Base-by-base conservation (phyloP, 2,329 filamentous ascomycete species). In the Didymella segeticola region DNA sequence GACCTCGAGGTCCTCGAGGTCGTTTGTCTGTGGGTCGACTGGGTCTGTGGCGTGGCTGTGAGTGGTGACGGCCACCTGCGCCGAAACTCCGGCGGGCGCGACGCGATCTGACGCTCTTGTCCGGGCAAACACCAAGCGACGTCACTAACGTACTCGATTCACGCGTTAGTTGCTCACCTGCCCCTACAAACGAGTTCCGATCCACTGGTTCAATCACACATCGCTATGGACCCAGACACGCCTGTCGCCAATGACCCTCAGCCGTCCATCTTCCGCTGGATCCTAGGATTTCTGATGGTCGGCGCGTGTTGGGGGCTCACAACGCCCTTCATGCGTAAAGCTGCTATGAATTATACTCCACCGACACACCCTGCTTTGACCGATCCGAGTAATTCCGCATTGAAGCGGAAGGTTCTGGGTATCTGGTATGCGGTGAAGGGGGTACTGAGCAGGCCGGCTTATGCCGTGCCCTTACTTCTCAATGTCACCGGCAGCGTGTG, bases 401-500 rank as follows among this genome's bases (percentile, higher is more conserved):
- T 91, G 12, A 86, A 83, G 68, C 78, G 80, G 48, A 89, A 84
- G 67, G 57, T 89, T 1, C 84, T 86, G 59, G 83, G 83, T 1
- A 81, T 88, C 7, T 84, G 89, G 67, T 95, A 91, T 71, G 88
- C 87, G 3, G 89, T 93, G 1, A 68, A 87, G 11, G 93, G 96
- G 69, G 79, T 97, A 53, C 76, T 98, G 46, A 81, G 83, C 53
- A 92, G 92, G 63, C 93, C 93, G 29, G 83, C 85, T 15, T 98
- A 98, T 75, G 90, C 91, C 5, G 77, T 96, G 22, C 93, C 93
- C 17, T 76, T 98, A 63, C 77, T 96, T 46, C 77, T 96, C 53
- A 98, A 98, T 72, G 78, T 98, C 47, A 96, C 93, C 2, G 93
- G 93, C 25, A 96, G 91, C 70, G 83, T 97, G 49, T 98, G 93